phyloP scores from a whole-genome alignment of 2,329 filamentous ascomycete genomes.

The Diaporthe citriasiana region DNA sequence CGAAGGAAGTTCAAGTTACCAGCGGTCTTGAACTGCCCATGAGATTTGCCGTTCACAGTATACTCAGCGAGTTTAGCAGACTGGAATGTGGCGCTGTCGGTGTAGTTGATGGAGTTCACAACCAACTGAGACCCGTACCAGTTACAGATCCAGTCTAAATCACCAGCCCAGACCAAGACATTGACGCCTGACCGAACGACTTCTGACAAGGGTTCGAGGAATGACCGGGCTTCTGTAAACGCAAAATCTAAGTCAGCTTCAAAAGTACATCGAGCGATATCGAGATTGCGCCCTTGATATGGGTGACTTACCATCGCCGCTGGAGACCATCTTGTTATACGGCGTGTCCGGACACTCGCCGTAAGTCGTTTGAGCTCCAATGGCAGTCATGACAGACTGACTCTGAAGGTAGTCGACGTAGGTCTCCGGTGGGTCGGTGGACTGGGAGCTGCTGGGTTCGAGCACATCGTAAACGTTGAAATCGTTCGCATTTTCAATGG shows the following conservation, averaged over 20 bases:
- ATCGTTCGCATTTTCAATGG: constrained; percentile 46
- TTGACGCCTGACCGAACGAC: constrained; percentile 63
- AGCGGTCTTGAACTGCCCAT: constrained; percentile 64
- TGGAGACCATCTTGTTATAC: constrained; percentile 55
- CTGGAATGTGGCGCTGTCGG: constrained; percentile 57
- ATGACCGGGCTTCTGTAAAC: constrained; percentile 56
- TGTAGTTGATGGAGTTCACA: constrained; percentile 61
- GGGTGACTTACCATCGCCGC: constrained; percentile 52
- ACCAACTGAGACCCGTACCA: constrained; percentile 66
- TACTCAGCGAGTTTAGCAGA: constrained; percentile 56
- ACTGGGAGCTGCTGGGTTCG: constrained; percentile 48
- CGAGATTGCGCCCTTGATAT: too few relatives aligned
- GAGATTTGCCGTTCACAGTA: constrained; percentile 61
- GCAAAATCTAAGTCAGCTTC: not conserved
- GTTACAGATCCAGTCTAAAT: constrained; percentile 72
- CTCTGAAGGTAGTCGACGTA: constrained; percentile 58
- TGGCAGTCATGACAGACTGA: constrained; percentile 55
- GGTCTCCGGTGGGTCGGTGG: constrained; percentile 56
- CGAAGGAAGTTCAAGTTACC: constrained; percentile 64
- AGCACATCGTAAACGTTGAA: constrained; percentile 63
- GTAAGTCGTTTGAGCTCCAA: constrained; percentile 60
- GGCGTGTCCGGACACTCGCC: constrained; percentile 56
- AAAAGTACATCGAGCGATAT: too few relatives aligned
- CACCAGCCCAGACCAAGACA: constrained; percentile 68
- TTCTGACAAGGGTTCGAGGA: constrained; percentile 58